Evolutionary conservation across 371 early-diverging fungal genomes (phyloP).

Genomic region (Sanchytrium tribonematis): DNA sequence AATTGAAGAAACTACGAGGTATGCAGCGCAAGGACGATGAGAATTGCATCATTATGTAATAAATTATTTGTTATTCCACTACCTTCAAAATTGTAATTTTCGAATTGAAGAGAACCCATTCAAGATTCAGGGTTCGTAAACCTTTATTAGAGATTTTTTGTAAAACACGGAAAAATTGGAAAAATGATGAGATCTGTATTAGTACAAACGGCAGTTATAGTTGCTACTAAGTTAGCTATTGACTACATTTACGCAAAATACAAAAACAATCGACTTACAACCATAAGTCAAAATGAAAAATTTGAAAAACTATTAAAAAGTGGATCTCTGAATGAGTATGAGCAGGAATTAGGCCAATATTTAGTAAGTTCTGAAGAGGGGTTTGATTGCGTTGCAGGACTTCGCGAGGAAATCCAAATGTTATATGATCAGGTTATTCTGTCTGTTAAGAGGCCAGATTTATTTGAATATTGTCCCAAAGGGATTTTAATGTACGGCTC

Average conservation of each 20-base stretch:
- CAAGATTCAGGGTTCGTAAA: no score
- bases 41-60: not conserved
- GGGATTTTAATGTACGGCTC: slow-evolving; percentile 70
- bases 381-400: slow-evolving; percentile 17
- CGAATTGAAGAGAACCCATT: no score
- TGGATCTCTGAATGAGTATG: not conserved
- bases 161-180: no score
- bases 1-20: slow-evolving; percentile 18
- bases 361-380: slow-evolving; percentile 7
- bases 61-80: no score
- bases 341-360: not conserved
- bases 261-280: not conserved
- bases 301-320: not conserved
- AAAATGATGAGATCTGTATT: not conserved
- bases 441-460: slow-evolving; percentile 18
- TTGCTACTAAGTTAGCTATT: not conserved
- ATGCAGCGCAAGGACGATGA: not conserved
- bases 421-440: slow-evolving; percentile 20
- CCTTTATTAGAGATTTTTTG: no score
- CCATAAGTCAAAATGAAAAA: not conserved
- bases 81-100: no score
- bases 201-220: not conserved
- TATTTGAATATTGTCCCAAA: slow-evolving; percentile 19
- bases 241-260: not conserved
- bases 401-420: slow-evolving; percentile 17